These are phyloP conservation scores for Cladophialophora yegresii DNA, from an alignment of 2,329 filamentous ascomycete genomes.

Conservation along the genomic window DNA sequence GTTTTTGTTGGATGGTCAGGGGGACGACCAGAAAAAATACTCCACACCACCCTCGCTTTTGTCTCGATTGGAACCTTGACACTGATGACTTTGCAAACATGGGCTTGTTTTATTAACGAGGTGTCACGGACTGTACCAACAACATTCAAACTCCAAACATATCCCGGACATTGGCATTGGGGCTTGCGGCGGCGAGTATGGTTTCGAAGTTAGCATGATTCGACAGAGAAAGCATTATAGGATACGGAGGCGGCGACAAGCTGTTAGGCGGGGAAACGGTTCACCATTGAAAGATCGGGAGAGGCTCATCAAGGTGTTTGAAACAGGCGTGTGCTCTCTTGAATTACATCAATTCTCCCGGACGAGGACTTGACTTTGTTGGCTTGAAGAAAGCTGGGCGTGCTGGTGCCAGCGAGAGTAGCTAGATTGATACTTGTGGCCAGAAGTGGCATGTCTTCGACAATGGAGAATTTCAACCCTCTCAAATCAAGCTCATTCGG, in stretches of 20 bases:
- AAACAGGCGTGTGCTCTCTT: slow-evolving; percentile 13
- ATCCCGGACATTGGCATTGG: slow-evolving; percentile 28
- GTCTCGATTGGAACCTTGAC: slow-evolving; percentile 37
- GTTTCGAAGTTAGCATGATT: slow-evolving; percentile 8
- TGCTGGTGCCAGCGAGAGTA: slow-evolving; percentile 22
- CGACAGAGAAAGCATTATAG: slow-evolving; percentile 26
- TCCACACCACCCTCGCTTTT: slow-evolving; percentile 34
- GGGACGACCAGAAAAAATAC: slow-evolving; percentile 25
- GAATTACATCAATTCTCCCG: slow-evolving; percentile 31
- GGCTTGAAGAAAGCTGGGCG: slow-evolving; percentile 7
- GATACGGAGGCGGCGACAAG: slow-evolving; percentile 20
- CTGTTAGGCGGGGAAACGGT: slow-evolving; percentile 17
- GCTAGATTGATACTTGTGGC: slow-evolving; percentile 28
- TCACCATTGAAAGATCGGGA: slow-evolving; percentile 20
- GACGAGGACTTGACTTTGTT: slow-evolving; percentile 16
- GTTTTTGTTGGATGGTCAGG: slow-evolving; percentile 19
- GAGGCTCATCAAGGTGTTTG: slow-evolving; percentile 13
- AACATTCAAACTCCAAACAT: slow-evolving; percentile 28
- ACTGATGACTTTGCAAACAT: slow-evolving; percentile 37
- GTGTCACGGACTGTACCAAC: slow-evolving; percentile 38
- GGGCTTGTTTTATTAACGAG: slow-evolving; percentile 34
- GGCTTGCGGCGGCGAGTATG: slow-evolving; percentile 15
- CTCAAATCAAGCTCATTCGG: slow-evolving; percentile 13
- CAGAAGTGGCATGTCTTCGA: slow-evolving; percentile 17
- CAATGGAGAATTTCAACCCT: slow-evolving; percentile 37